Percentiles rank a stretch among this genome's conserved stretches.
Evolutionary conservation across 2,329 filamentous ascomycete genomes (phyloP).

Genomic region (Capronia coronata): DNA sequence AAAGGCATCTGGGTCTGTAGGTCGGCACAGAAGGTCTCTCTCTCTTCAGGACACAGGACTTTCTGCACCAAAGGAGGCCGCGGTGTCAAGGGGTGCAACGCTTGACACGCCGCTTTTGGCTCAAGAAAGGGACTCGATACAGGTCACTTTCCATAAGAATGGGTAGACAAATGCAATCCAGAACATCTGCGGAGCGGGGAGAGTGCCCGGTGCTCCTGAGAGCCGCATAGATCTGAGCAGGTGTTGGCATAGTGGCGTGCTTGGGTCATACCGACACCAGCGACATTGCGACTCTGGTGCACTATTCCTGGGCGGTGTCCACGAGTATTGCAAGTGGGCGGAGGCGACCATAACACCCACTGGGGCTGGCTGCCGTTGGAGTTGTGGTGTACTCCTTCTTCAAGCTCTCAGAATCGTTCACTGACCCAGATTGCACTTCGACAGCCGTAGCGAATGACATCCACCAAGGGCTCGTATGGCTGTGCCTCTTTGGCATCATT

Average conservation of each 20-base stretch:
- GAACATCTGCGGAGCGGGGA: too few species aligned
- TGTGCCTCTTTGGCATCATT: slow-evolving; percentile 85
- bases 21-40: slow-evolving; percentile 6
- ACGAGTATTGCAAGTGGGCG: too few species aligned
- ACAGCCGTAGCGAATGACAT: slow-evolving; percentile 83
- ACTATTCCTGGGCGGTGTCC: too few species aligned
- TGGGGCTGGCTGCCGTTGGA: neutral
- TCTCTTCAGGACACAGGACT: slow-evolving; percentile 9
- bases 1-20: neutral
- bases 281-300: too few species aligned
- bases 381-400: neutral
- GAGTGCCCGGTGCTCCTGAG: too few species aligned
- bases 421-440: slow-evolving; percentile 86
- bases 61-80: neutral
- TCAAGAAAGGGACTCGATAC: neutral
- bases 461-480: slow-evolving; percentile 83
- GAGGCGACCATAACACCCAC: neutral
- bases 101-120: neutral
- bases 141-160: neutral
- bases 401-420: slow-evolving; percentile 38
- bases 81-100: neutral
- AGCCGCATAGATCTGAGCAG: neutral
- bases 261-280: neutral
- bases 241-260: neutral
- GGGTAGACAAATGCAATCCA: neutral